Evolutionary conservation across 2,329 filamentous ascomycete species (phyloP).

Genomic region (Fusarium concolor): DNA sequence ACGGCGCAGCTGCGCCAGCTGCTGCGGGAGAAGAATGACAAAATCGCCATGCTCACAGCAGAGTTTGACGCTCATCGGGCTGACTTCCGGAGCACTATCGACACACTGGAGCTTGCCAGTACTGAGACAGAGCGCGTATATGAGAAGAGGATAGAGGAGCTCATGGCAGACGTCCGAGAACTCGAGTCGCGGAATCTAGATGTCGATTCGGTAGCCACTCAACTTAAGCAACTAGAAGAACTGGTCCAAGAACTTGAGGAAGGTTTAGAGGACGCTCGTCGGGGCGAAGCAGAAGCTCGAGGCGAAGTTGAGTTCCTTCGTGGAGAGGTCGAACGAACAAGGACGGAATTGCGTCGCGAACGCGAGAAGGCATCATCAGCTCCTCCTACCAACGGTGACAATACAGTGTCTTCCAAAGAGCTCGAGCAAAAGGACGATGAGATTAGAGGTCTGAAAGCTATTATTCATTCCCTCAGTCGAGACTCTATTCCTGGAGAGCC

Average conservation of each 20-base stretch:
- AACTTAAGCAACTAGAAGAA: conserved; percentile 95
- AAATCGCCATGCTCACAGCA: conserved; percentile 89
- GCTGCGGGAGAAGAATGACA: conserved; percentile 95
- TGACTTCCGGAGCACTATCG: conserved; percentile 96
- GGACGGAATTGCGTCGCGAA: conserved; percentile 88
- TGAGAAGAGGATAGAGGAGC: conserved; percentile 88
- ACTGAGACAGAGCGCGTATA: conserved; percentile 97
- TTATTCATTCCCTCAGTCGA: conserved; percentile 93
- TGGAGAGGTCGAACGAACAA: conserved; percentile 92
- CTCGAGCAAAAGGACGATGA: conserved; percentile 96
- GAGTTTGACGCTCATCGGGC: conserved; percentile 96
- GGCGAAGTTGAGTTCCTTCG: conserved; percentile 96
- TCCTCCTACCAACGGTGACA: conserved; percentile 51
- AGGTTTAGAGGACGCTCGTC: conserved; percentile 91
- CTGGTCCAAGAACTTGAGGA: conserved; percentile 97
- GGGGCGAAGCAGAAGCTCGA: conserved; percentile 93
- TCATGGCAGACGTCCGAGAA: conserved; percentile 86
- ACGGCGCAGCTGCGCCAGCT: conserved; percentile 81
- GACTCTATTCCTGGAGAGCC: conserved; percentile 67
- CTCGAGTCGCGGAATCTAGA: conserved; percentile 86
- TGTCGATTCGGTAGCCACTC: conserved; percentile 88
- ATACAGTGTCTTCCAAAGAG: conserved; percentile 72
- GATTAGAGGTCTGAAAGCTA: conserved; percentile 95
- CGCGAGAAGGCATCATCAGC: conserved; percentile 76
- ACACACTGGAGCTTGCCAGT: conserved; percentile 94